Conservation (phyloP, 352 stramenopile species). For the Phytopythium vexans region DNA sequence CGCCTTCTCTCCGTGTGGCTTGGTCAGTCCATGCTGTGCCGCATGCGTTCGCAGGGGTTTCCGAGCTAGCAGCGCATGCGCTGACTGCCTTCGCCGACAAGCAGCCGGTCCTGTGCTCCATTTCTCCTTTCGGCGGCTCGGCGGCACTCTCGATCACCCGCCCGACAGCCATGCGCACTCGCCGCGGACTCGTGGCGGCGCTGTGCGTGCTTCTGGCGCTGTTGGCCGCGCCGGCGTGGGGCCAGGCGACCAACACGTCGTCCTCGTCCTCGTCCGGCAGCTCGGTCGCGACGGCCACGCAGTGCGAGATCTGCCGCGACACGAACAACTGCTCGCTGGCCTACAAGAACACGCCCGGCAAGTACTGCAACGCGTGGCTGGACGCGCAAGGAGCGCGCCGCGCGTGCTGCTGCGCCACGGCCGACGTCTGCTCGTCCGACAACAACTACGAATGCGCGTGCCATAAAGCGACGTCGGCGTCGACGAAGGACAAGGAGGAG, state of each 20-base stretch:
- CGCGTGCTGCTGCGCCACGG: constrained; percentile 30
- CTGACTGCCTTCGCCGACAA: too few relatives aligned
- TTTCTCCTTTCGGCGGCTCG: neutral
- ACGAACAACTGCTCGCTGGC: constrained; percentile 40
- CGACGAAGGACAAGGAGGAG: too few relatives aligned
- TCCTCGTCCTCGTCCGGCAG: constrained; percentile 10
- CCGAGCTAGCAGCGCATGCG: too few relatives aligned
- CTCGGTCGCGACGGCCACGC: constrained; percentile 11
- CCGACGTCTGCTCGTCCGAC: constrained; percentile 31
- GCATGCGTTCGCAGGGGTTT: too few relatives aligned
- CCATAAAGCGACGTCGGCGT: constrained; percentile 13
- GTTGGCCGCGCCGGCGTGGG: neutral
- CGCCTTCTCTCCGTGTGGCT: too few relatives aligned
- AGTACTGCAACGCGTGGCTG: constrained; percentile 59
- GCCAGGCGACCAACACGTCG: constrained; percentile 8
- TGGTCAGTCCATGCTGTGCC: too few relatives aligned
- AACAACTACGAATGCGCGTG: constrained; percentile 46
- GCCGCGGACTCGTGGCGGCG: neutral
- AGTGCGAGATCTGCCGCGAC: constrained; percentile 58
- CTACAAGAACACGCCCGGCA: constrained; percentile 33
- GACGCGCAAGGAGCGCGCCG: constrained; percentile 23
- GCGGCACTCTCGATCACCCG: too few relatives aligned
- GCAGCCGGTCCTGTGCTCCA: too few relatives aligned
- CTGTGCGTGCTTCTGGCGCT: constrained; percentile 1
- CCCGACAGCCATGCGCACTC: neutral